Evolutionary conservation across 129 eudicot species (phyloP).

Genomic region (Arctium minus): DNA sequence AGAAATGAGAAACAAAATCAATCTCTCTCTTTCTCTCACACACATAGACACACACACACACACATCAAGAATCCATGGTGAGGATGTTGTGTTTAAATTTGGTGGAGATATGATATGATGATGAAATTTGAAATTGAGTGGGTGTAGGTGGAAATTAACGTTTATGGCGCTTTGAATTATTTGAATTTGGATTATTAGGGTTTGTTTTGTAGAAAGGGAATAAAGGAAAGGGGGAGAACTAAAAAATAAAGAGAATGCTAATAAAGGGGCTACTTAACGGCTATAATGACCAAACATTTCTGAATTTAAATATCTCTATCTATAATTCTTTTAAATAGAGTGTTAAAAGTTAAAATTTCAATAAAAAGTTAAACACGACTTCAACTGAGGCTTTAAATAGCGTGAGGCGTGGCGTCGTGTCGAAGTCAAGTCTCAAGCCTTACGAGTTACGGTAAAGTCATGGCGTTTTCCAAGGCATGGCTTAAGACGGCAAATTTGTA

Average conservation of each 20-base stretch:
- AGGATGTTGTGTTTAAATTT: conserved; percentile 6
- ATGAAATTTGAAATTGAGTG: conserved; percentile 26
- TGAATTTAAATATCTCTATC: not conserved
- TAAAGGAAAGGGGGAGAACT: not conserved
- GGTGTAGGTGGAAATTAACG: conserved; percentile 4
- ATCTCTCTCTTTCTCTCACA: not conserved
- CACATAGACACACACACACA: not conserved
- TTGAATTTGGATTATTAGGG: conserved; percentile 30
- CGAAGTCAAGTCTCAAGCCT: too few species aligned
- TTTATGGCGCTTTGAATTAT: conserved; percentile 32
- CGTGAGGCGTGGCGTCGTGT: too few species aligned
- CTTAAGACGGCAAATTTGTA: too few species aligned
- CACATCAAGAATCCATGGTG: not conserved
- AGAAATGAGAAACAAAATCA: not conserved
- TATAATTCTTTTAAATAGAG: not conserved
- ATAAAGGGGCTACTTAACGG: conserved; percentile 20
- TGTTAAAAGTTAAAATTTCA: too few species aligned
- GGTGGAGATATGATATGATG: conserved; percentile 29
- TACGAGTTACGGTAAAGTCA: too few species aligned
- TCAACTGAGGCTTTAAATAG: too few species aligned
- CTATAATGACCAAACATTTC: not conserved
- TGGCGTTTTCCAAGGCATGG: too few species aligned
- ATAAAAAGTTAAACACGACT: too few species aligned
- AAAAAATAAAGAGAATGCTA: conserved; percentile 4
- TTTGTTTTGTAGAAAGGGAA: not conserved